Base-by-base conservation (phyloP, 1,139 yeast genomes). In the Geotrichum macrosporum region DNA sequence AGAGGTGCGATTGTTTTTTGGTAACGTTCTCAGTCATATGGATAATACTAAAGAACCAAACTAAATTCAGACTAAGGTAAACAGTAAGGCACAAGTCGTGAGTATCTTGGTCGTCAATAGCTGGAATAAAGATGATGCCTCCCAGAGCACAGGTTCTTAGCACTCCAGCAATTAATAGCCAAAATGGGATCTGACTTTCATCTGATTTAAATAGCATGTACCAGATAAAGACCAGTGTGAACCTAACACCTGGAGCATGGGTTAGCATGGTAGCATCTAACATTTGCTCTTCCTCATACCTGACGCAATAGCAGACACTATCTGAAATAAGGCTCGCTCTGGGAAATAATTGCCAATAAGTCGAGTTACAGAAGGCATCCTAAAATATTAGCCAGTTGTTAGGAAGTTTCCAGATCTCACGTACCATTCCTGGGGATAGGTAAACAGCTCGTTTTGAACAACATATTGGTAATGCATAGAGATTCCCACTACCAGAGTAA, bases 221-320 rank as follows among this genome's bases (percentile, higher is more conserved):
- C 92, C 94, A 85, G 2, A 94, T 92, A 37, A 84, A 71, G 1
- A 94, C 81, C 54, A 85, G 70, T 0, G 81, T 74, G 48, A 84
- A 81, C 69, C 38, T 76, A 61, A 42, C 84, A 4, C 35, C 27
- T 24, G 10, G 10, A 24, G 10, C n/a, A n/a, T n/a, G n/a, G n/a
- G n/a, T n/a, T n/a, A n/a, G n/a, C n/a, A n/a, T n/a, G n/a, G n/a
- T n/a, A n/a, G n/a, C n/a, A n/a, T n/a, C n/a, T n/a, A n/a, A n/a
- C n/a, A n/a, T n/a, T n/a, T n/a, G n/a, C 16, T 12, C 18, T 10
- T 8, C 9, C 19, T n/a, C 19, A 3, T 4, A 22, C 92, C 89
- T 0, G 94, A 74, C 1, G 94, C 82, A 39, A 84, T 61, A 2
- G 76, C 94, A 50, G 84, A 82, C 44, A 83, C 64, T 29, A 85